Base-by-base conservation (phyloP, 106 monocot genomes). In the Platanthera guangdongensis region DNA sequence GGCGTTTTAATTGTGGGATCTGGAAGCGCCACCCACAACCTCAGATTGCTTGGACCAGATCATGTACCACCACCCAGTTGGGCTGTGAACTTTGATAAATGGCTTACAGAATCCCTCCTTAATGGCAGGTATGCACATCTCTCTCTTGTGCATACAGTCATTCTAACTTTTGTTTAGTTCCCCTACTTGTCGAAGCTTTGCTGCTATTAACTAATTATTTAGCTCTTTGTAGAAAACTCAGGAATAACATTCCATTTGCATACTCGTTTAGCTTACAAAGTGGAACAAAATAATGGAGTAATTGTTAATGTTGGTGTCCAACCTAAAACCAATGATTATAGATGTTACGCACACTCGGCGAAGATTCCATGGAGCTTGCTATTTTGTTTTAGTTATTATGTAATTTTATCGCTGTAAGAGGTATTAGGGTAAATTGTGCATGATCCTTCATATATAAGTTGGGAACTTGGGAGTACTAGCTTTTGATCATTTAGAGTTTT, bases 11-110 rank as follows among this genome's bases (percentile, higher is more conserved):
- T 94, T 4, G 67, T 94, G 25, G 94, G 94, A 16, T 94, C 94
- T 4, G 88, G 94, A 39, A 90, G 85, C 39, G 94, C 94, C 47
- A 90, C 90, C n/a, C 94, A 94, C 52, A 94, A 94, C 82, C 73
- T 90, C 62, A 21, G 86, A 16, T 22, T 52, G 3, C 0, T 88
- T 5, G 74, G 57, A 6, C 69, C 57, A 3, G 81, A 80, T 18
- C 63, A 57, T 45, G 51, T 32, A 11, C 74, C 90, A 3, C 13
- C 63, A 47, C 76, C 89, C 1, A 55, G 22, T 1, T 90, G 94
- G 94, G 94, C 94, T 0, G 5, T 47, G 9, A 81, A 85, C 2
- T 94, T 94, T 45, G 88, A 90, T 51, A 22, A 65, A 11, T 94
- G 94, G 94, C 85, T 90, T 25, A 78, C 46, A 13, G 83, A 88